phyloP scores from a whole-genome alignment of 192 early-diverging fungal genomes.

The Coemansia guatemalensis region DNA sequence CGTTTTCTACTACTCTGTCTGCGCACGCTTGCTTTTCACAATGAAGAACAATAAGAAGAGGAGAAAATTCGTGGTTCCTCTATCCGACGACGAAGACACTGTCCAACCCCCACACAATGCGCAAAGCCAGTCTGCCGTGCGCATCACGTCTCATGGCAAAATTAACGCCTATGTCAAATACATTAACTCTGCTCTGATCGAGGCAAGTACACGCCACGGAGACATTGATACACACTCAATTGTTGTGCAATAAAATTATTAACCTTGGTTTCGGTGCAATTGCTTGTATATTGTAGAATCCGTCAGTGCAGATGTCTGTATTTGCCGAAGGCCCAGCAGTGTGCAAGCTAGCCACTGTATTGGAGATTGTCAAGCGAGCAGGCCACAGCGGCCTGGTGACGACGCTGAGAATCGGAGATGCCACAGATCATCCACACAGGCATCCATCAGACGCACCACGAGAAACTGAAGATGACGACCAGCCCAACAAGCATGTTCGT shows the following conservation, averaged over 20 bases:
- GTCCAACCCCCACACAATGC: not conserved
- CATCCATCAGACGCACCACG: not conserved
- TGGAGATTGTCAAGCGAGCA: constrained; percentile 42
- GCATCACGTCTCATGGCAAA: constrained; percentile 49
- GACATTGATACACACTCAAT: not conserved
- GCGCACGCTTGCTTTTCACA: not conserved
- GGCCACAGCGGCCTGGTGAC: constrained; percentile 2
- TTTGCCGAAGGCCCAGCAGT: constrained; percentile 44
- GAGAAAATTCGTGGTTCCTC: not conserved
- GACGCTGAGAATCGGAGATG: constrained; percentile 19
- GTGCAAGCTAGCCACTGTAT: constrained; percentile 36
- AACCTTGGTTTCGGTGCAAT: not conserved
- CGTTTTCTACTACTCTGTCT: not conserved
- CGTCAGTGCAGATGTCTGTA: constrained; percentile 5
- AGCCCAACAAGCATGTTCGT: not conserved
- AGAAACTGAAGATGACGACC: not conserved
- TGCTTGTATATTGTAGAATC: constrained; percentile 8
- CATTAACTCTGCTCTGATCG: constrained; percentile 10
- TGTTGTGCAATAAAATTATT: too few species aligned
- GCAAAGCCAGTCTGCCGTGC: constrained; percentile 13
- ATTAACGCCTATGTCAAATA: constrained; percentile 26
- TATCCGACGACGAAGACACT: not conserved
- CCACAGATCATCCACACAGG: not conserved
- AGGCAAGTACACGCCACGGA: not conserved
- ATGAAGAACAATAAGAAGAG: not conserved